phyloP scores from a whole-genome alignment of 2,329 filamentous ascomycete species.

The Graphiopsis chlorocephala region DNA sequence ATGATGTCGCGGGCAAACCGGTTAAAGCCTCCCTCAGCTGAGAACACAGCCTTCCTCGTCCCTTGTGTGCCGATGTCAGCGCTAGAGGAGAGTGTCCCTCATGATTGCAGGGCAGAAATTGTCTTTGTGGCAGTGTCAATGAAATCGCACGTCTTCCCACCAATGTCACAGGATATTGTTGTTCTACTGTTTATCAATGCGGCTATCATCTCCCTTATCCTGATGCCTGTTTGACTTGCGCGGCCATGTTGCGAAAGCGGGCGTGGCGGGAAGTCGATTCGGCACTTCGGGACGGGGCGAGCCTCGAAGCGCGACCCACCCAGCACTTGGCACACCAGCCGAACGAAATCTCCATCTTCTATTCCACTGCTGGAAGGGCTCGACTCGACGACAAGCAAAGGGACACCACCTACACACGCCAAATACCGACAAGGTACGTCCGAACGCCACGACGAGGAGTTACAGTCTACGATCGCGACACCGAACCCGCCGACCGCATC shows the following conservation, averaged over 20 bases:
- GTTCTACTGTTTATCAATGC: neutral
- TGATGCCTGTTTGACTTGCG: neutral
- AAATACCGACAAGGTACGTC: conserved; percentile 30
- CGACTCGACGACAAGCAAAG: conserved; percentile 13
- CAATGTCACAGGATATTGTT: neutral
- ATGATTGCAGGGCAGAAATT: neutral
- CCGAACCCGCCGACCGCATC: conserved; percentile 3
- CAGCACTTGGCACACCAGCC: neutral
- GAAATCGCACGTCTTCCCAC: neutral
- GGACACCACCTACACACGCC: conserved; percentile 18
- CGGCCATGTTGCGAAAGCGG: neutral
- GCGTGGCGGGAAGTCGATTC: neutral
- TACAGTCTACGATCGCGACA: conserved; percentile 6
- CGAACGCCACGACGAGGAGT: conserved; percentile 1
- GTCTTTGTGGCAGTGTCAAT: neutral
- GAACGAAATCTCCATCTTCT: neutral
- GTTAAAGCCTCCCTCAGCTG: neutral
- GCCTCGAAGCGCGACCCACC: neutral
- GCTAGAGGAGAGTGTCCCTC: neutral
- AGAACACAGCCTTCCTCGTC: neutral
- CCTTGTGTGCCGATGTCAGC: neutral
- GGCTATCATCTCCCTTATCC: neutral
- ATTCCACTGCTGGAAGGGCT: conserved; percentile 1
- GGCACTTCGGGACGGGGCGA: neutral
- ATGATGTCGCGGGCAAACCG: neutral